A percentile compares a stretch with the other conserved stretches of the same genome.
These are phyloP conservation scores for Arachis stenosperma DNA, from an alignment of 306 rosid species.

Conservation along the genomic window DNA sequence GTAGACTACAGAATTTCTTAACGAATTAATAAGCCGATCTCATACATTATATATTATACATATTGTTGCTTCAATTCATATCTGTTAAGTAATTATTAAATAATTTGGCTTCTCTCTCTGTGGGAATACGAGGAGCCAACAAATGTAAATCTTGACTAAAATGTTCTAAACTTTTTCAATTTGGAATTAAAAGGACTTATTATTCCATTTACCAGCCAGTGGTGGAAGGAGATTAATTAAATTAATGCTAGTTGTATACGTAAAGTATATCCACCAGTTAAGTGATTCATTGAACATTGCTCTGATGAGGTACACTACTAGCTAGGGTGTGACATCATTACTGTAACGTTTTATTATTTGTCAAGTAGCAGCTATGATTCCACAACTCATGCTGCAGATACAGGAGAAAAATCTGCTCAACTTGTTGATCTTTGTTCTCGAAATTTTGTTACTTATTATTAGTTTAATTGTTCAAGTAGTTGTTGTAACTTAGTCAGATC, in stretches of 20 bases:
- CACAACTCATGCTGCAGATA: constrained; percentile 30
- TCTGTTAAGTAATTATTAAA: neutral
- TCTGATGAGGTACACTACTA: neutral
- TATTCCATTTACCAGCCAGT: constrained; percentile 9
- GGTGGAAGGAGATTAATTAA: constrained; percentile 23
- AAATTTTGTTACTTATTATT: neutral
- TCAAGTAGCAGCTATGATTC: constrained; percentile 43
- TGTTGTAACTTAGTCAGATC: too few species aligned
- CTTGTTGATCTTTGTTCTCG: neutral
- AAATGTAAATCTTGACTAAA: constrained; percentile 10
- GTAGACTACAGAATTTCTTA: neutral
- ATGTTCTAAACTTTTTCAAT: constrained; percentile 8
- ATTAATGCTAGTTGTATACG: constrained; percentile 44
- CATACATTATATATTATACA: too few species aligned
- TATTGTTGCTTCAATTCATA: too few species aligned
- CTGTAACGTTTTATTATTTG: constrained; percentile 23
- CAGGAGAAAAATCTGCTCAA: constrained; percentile 23
- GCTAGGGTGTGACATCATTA: constrained; percentile 29
- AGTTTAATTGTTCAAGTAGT: neutral
- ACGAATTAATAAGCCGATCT: neutral
- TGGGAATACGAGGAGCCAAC: neutral
- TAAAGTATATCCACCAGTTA: constrained; percentile 34
- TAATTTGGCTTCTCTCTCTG: constrained; percentile 5
- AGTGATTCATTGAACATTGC: constrained; percentile 48
- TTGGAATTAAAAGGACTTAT: constrained; percentile 12